phyloP scores from a whole-genome alignment of 208 protist genomes.

The Trypanosoma platydactyli region DNA sequence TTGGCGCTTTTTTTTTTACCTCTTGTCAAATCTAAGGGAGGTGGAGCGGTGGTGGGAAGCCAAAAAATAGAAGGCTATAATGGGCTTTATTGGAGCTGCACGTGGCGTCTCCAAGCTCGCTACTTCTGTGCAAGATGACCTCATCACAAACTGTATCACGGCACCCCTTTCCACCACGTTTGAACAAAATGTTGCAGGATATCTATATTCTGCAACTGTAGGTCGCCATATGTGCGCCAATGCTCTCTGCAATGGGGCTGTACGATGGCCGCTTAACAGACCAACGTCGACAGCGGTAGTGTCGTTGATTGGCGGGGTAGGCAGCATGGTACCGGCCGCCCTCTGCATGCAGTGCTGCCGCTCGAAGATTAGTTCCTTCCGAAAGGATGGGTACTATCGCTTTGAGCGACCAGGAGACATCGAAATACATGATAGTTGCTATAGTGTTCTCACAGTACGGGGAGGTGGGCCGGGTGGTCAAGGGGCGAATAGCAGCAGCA shows the following conservation, averaged over 20 bases:
- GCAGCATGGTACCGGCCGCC: neutral
- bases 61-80: neutral
- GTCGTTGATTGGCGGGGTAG: neutral
- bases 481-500: constrained; percentile 83
- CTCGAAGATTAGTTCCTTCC: constrained; percentile 67
- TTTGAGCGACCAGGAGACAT: constrained; percentile 48
- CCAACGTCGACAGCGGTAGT: neutral
- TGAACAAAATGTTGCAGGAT: no score
- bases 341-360: constrained; percentile 16
- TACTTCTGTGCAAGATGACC: neutral
- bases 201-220: neutral
- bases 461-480: constrained; percentile 84
- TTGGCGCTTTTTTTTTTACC: no score
- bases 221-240: neutral
- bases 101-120: neutral
- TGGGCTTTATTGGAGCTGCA: neutral
- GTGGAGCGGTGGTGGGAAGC: neutral
- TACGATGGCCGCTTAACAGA: constrained; percentile 6
- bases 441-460: constrained; percentile 58
- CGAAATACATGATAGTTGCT: constrained; percentile 41
- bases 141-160: neutral
- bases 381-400: constrained; percentile 58
- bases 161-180: neutral
- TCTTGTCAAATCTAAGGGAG: no score
- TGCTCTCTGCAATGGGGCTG: neutral